Conservation (phyloP, 1,284 basidiomycete species). For the Ganoderma leucocontextum region DNA sequence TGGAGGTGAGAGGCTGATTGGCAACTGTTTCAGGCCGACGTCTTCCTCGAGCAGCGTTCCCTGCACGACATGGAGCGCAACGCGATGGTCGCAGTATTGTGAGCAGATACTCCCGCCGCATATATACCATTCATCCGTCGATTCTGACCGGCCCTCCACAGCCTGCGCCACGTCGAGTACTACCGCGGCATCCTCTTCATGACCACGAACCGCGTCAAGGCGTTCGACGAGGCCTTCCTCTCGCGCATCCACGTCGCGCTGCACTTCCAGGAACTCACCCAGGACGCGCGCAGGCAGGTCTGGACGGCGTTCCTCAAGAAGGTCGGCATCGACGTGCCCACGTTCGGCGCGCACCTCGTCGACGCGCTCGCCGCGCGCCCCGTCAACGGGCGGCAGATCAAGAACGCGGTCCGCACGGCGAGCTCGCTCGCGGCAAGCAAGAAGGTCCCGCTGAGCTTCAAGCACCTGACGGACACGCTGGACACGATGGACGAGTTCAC, state of each 20-base stretch:
- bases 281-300: slow-evolving; percentile 57
- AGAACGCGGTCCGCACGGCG: slow-evolving; percentile 67
- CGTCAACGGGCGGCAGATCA: slow-evolving; percentile 68
- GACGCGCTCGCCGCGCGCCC: slow-evolving; percentile 52
- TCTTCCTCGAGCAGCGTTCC: slow-evolving; percentile 69
- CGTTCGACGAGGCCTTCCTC: slow-evolving; percentile 72
- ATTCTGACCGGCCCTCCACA: background rate
- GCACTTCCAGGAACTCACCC: slow-evolving; percentile 61
- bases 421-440: slow-evolving; percentile 59
- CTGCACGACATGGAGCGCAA: slow-evolving; percentile 66
- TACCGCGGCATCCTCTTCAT: slow-evolving; percentile 72
- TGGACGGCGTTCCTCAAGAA: slow-evolving; percentile 64
- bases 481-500: slow-evolving; percentile 67
- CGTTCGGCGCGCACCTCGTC: slow-evolving; percentile 50
- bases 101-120: background rate
- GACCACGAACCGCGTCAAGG: slow-evolving; percentile 72
- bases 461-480: slow-evolving; percentile 61
- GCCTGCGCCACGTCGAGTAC: slow-evolving; percentile 66
- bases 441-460: slow-evolving; percentile 50
- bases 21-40: slow-evolving; percentile 35
- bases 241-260: slow-evolving; percentile 71
- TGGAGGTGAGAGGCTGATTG: background rate
- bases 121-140: background rate
- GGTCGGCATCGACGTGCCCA: slow-evolving; percentile 29
- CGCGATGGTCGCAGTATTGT: slow-evolving; percentile 69